phyloP scores from a whole-genome alignment of 345 rosid species.

The Ailanthus altissimus region DNA sequence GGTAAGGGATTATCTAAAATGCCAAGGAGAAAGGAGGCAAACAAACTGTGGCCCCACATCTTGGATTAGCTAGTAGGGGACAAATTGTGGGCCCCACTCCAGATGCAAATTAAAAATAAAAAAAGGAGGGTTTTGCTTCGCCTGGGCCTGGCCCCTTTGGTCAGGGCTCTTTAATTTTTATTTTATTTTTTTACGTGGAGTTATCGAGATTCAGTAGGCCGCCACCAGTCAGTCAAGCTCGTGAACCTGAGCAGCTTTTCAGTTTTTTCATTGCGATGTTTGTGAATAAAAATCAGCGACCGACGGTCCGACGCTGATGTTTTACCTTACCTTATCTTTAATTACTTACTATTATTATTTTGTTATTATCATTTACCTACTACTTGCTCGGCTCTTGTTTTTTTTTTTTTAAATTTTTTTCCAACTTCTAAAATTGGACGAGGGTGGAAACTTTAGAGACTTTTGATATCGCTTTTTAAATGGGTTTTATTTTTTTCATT shows the following conservation, averaged over 20 bases:
- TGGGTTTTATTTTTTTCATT: too few species aligned
- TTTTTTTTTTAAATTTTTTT: background rate
- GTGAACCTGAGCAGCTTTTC: too few species aligned
- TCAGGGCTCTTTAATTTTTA: background rate
- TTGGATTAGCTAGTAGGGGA: slow-evolving; percentile 25
- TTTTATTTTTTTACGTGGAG: background rate
- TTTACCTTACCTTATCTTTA: background rate
- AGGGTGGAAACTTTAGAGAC: background rate
- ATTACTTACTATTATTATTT: background rate
- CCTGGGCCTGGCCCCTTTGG: background rate
- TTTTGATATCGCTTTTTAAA: too few species aligned
- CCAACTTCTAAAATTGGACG: background rate
- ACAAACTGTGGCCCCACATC: slow-evolving; percentile 23
- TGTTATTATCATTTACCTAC: background rate
- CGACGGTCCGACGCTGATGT: too few species aligned
- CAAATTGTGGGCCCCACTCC: slow-evolving; percentile 27
- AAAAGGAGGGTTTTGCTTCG: background rate
- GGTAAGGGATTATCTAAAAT: slow-evolving; percentile 23
- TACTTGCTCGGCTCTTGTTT: background rate
- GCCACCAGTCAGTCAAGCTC: too few species aligned
- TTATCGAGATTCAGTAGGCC: too few species aligned
- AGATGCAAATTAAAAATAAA: too few species aligned
- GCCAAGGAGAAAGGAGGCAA: slow-evolving; percentile 41
- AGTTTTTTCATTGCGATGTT: too few species aligned
- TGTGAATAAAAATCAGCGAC: too few species aligned